A percentile compares a stretch with the other conserved stretches of the same genome.
These are phyloP conservation scores for Fusarium sambucinum DNA, from an alignment of 2,329 filamentous ascomycete species.

Conservation along the genomic window DNA sequence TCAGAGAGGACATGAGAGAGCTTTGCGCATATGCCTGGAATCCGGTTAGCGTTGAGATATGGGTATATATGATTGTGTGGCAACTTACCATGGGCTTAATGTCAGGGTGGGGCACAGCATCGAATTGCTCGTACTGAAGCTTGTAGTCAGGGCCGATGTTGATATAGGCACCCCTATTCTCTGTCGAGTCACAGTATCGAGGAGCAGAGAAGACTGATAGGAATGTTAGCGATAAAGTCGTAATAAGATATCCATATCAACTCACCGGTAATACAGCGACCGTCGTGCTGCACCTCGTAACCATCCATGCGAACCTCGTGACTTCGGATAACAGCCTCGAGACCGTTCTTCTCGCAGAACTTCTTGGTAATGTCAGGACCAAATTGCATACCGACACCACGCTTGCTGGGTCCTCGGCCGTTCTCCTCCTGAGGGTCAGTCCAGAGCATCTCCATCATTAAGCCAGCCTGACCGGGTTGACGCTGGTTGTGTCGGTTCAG, in stretches of 20 bases:
- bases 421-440: slow-evolving; percentile 91
- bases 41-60: slow-evolving; percentile 32
- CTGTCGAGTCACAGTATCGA: slow-evolving; percentile 96
- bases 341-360: slow-evolving; percentile 95
- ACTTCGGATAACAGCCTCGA: slow-evolving; percentile 95
- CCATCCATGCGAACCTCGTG: slow-evolving; percentile 99
- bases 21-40: slow-evolving; percentile 83
- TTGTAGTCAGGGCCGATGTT: slow-evolving; percentile 94
- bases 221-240: slow-evolving; percentile 23
- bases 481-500: slow-evolving; percentile 90
- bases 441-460: slow-evolving; percentile 99
- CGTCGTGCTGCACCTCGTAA: slow-evolving; percentile 98
- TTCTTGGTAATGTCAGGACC: slow-evolving; percentile 95
- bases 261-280: slow-evolving; percentile 90
- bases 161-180: slow-evolving; percentile 98
- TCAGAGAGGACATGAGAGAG: slow-evolving; percentile 81
- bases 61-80: not conserved
- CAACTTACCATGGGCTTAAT: slow-evolving; percentile 86
- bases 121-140: slow-evolving; percentile 91
- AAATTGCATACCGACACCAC: slow-evolving; percentile 96
- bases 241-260: slow-evolving; percentile 19
- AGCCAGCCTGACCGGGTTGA: slow-evolving; percentile 89
- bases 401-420: slow-evolving; percentile 93
- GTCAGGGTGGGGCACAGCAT: slow-evolving; percentile 94
- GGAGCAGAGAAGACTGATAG: slow-evolving; percentile 90